Evolutionary conservation across 2,329 filamentous ascomycete genomes (phyloP).

Genomic region (Fusarium goolgardi): DNA sequence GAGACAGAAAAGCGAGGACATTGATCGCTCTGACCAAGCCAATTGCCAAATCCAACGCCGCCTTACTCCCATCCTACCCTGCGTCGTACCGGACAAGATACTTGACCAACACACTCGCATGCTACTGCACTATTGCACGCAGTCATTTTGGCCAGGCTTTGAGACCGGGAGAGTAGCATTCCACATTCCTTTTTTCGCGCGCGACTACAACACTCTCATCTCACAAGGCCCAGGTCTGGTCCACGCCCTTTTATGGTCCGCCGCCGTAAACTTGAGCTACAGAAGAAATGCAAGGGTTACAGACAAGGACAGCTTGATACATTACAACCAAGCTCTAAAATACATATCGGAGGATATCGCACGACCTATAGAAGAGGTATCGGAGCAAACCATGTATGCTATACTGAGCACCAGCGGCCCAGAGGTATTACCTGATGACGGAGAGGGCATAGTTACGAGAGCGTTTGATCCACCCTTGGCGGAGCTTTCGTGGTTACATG

Average conservation of each 20-base stretch:
- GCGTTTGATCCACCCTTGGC: not conserved
- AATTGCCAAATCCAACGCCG: not conserved
- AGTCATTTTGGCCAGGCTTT: slow-evolving; percentile 22
- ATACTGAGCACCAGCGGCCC: slow-evolving; percentile 10
- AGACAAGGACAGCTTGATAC: not conserved
- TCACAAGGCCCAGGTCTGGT: slow-evolving; percentile 16
- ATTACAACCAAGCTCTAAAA: slow-evolving; percentile 3
- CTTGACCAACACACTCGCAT: slow-evolving; percentile 13
- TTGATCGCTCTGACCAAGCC: too few species aligned
- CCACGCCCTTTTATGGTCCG: slow-evolving; percentile 13
- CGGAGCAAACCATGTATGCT: slow-evolving; percentile 17
- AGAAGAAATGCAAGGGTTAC: not conserved
- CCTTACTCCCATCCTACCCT: not conserved
- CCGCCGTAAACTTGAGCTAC: slow-evolving; percentile 4
- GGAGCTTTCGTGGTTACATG: slow-evolving; percentile 16
- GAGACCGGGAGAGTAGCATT: slow-evolving; percentile 6
- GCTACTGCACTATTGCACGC: slow-evolving; percentile 16
- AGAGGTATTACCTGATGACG: not conserved
- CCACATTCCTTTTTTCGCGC: slow-evolving; percentile 8
- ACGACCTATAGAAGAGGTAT: not conserved
- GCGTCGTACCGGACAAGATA: not conserved
- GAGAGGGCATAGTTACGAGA: not conserved
- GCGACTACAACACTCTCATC: slow-evolving; percentile 10
- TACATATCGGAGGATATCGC: slow-evolving; percentile 2
- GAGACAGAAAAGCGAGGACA: fast-evolving